Conservation (phyloP, 2,329 filamentous ascomycete species). For the Fonsecaea monophora region DNA sequence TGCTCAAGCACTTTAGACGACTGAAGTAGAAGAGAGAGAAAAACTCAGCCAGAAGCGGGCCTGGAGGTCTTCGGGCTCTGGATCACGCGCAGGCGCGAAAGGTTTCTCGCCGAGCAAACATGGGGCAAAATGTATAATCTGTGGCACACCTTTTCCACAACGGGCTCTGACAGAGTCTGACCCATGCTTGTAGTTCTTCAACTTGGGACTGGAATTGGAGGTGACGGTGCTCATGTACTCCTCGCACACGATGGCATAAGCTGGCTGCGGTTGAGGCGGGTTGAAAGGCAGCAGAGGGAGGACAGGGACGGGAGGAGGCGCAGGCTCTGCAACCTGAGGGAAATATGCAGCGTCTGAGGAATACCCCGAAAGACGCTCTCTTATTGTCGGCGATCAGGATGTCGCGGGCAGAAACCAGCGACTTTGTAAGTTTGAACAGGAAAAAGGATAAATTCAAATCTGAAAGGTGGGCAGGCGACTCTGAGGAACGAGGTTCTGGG, state of each 20-base stretch:
- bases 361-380: slow-evolving; percentile 31
- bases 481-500: background rate
- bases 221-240: slow-evolving; percentile 31
- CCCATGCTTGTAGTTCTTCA: slow-evolving; percentile 70
- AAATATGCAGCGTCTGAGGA: slow-evolving; percentile 18
- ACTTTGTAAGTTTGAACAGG: slow-evolving; percentile 12
- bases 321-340: slow-evolving; percentile 23
- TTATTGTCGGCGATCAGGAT: slow-evolving; percentile 37
- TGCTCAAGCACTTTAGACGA: background rate
- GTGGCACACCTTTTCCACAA: slow-evolving; percentile 88
- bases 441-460: slow-evolving; percentile 20
- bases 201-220: slow-evolving; percentile 17
- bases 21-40: background rate
- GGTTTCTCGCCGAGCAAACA: background rate
- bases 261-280: slow-evolving; percentile 33
- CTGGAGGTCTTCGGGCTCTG: background rate
- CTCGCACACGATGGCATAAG: slow-evolving; percentile 30
- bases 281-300: slow-evolving; percentile 34
- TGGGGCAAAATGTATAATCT: slow-evolving; percentile 4
- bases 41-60: background rate
- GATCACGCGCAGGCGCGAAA: slow-evolving; percentile 1
- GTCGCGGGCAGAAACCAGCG: slow-evolving; percentile 32
- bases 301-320: slow-evolving; percentile 36
- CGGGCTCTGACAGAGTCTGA: slow-evolving; percentile 98
- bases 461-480: slow-evolving; percentile 22